Evolutionary conservation across 2,329 filamentous ascomycete genomes (phyloP), one percentile per base, ranked within the genome.

Genomic region (Diaporthe citriasiana): DNA sequence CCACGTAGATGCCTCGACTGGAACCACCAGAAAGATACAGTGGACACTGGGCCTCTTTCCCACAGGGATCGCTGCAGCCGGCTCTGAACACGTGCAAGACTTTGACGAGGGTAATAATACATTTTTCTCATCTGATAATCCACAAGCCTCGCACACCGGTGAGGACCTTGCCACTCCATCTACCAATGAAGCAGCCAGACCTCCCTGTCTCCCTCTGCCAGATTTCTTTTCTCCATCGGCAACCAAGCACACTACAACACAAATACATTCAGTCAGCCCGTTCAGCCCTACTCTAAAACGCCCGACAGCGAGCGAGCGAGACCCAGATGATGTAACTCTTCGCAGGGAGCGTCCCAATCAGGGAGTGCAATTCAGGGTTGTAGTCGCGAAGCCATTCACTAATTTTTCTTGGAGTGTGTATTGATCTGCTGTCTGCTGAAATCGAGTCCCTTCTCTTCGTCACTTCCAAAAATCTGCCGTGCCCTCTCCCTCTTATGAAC

Each of bases 401-500:
- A n/a, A 4, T 27, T 40, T 40, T 25, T 0, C 27, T 68, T 38
- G n/a, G 25, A 27, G 8, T 68, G 22, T 70, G 66, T 70, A 70
- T 56, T 70, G 66, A 45, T 57, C 33, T 70, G 66, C 50, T 56
- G 66, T 56, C 66, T 56, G 66, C 38, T 57, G 51, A 55, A 70
- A 25, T 70, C 38, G 66, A 70, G 27, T 27, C 33, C 27, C 51
- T 30, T 30, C 51, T 53, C n/a, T 40, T 6, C 51, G n/a, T 17
- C n/a, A n/a, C 30, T 9, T 4, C 25, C 35, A 25, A 3, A 19
- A 73, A 25, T 25, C 13, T 25, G 22, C 63, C 7, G 13, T 27
- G 27, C 10, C 50, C 13, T 56, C 19, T 53, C 73, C 69, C 17
- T 59, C 73, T 77, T 87, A 95, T 79, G 93, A 93, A 80, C 93